Percentiles rank a stretch among this genome's conserved stretches.
phyloP scores from a whole-genome alignment of 495 filamentous ascomycete species.

The Lophium mytilinum region DNA sequence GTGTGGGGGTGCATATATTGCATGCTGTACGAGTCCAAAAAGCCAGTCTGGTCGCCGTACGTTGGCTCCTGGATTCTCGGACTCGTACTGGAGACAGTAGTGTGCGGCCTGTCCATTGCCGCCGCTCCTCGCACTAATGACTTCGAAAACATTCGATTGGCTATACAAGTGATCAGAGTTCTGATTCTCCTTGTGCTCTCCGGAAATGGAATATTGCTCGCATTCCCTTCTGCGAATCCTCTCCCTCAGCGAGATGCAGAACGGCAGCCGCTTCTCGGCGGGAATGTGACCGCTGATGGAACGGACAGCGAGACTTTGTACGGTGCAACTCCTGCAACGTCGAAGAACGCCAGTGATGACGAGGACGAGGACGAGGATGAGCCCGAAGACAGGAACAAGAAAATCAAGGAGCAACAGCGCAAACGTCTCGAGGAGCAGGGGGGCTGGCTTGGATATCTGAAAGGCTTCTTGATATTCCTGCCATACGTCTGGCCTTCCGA shows the following conservation, averaged over 20 bases:
- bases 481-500: slow-evolving; percentile 28
- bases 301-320: not conserved
- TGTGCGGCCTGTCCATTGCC: not conserved
- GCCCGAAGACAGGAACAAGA: slow-evolving; percentile 7
- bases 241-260: not conserved
- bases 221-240: not conserved
- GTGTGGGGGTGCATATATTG: slow-evolving; percentile 2
- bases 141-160: not conserved
- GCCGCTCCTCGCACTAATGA: not conserved
- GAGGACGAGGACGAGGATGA: not conserved
- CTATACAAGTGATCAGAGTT: not conserved
- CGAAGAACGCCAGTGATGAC: not conserved
- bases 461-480: slow-evolving; percentile 30
- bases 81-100: not conserved
- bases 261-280: not conserved
- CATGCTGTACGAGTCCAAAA: not conserved
- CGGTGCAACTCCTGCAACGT: not conserved
- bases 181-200: slow-evolving; percentile 1
- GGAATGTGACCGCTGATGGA: not conserved
- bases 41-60: not conserved
- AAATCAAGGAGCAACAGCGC: slow-evolving; percentile 20
- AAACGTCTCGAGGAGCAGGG: slow-evolving; percentile 27
- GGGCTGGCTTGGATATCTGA: slow-evolving; percentile 30
- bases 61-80: not conserved
- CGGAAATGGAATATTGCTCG: not conserved